Conservation (phyloP, 305 asterid genomes). For the Caryopteris hybrid region DNA sequence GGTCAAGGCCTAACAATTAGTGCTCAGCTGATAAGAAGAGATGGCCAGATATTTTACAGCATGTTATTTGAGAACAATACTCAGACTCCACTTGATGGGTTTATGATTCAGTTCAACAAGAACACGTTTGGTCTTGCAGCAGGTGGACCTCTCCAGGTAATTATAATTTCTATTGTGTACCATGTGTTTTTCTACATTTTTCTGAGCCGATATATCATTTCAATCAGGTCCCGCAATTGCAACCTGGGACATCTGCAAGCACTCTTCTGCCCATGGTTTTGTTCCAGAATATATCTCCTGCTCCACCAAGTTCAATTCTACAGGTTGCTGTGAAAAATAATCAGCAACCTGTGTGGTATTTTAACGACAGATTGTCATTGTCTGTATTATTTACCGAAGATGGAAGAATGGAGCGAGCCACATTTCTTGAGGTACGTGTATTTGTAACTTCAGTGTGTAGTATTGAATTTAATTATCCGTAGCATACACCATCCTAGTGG, state of each 20-base stretch:
- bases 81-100: constrained; percentile 80
- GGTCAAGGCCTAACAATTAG: constrained; percentile 97
- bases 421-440: constrained; percentile 78
- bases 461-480: no score
- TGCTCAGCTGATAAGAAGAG: constrained; percentile 84
- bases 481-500: no score
- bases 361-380: constrained; percentile 66
- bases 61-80: constrained; percentile 88
- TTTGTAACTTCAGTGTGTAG: not conserved
- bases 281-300: constrained; percentile 82
- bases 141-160: constrained; percentile 86
- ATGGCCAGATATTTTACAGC: constrained; percentile 86
- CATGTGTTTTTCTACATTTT: not conserved
- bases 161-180: not conserved
- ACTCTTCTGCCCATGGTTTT: constrained; percentile 87
- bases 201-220: constrained; percentile 12
- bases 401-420: constrained; percentile 94
- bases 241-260: constrained; percentile 81
- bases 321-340: constrained; percentile 97
- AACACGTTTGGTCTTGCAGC: constrained; percentile 97
- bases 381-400: constrained; percentile 66
- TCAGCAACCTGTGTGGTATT: constrained; percentile 99
- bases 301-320: constrained; percentile 75
- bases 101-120: constrained; percentile 98
- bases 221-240: constrained; percentile 72